These are phyloP conservation scores for Annulohypoxylon maeteangense DNA, from an alignment of 495 filamentous ascomycete species.

Conservation along the genomic window DNA sequence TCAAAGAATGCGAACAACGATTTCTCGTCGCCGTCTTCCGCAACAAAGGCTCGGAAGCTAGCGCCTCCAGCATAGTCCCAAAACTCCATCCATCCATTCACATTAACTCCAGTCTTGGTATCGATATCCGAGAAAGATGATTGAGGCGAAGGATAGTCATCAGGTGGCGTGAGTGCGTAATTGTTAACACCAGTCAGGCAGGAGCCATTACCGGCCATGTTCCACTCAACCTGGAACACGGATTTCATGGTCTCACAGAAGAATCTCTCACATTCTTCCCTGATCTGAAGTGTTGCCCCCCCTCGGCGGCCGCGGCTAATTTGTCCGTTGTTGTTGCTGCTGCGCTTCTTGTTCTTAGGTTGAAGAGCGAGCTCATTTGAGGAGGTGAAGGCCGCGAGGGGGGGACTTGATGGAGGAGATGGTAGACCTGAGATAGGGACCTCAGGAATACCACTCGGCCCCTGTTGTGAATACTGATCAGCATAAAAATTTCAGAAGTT, in stretches of 20 bases:
- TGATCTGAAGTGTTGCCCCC: slow-evolving; percentile 94
- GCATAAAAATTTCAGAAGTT: slow-evolving; percentile 11
- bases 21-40: slow-evolving; percentile 69
- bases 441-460: slow-evolving; percentile 98
- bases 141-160: slow-evolving; percentile 49
- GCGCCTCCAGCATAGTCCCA: slow-evolving; percentile 88
- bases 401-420: slow-evolving; percentile 83
- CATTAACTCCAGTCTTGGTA: slow-evolving; percentile 34
- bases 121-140: slow-evolving; percentile 23
- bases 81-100: slow-evolving; percentile 74
- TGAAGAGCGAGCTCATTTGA: slow-evolving; percentile 69
- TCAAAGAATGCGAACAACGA: slow-evolving; percentile 92
- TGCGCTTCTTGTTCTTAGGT: slow-evolving; percentile 59
- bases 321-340: slow-evolving; percentile 49
- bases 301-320: slow-evolving; percentile 66
- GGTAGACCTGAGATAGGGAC: slow-evolving; percentile 81
- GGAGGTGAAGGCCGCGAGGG: slow-evolving; percentile 73
- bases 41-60: slow-evolving; percentile 85
- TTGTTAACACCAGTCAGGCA: slow-evolving; percentile 74
- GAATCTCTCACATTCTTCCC: slow-evolving; percentile 99
- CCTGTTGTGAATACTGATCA: slow-evolving; percentile 57
- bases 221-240: slow-evolving; percentile 96
- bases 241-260: slow-evolving; percentile 93
- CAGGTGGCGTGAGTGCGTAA: slow-evolving; percentile 55
- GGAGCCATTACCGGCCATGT: slow-evolving; percentile 74